These are phyloP conservation scores for Gymnopus androsaceus DNA, from an alignment of 1,284 basidiomycete species.

Conservation along the genomic window DNA sequence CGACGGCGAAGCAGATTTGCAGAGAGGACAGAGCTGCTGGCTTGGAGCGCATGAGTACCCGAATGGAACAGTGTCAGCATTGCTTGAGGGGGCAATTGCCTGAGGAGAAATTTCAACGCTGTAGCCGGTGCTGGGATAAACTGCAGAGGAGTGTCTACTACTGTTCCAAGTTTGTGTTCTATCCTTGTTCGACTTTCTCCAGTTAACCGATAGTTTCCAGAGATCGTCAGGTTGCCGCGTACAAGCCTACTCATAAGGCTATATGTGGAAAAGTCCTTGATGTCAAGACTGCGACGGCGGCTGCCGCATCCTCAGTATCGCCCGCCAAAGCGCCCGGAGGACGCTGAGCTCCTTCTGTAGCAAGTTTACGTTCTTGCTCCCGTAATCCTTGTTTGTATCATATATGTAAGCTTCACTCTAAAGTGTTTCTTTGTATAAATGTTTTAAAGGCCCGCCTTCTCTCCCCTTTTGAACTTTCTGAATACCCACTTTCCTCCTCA, in stretches of 20 bases:
- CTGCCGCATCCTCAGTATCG: too few relatives aligned
- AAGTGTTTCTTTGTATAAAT: too few relatives aligned
- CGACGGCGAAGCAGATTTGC: background rate
- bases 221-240: slow-evolving; percentile 16
- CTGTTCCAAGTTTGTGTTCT: slow-evolving; percentile 16
- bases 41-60: background rate
- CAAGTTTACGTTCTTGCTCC: too few relatives aligned
- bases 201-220: background rate
- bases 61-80: slow-evolving; percentile 1
- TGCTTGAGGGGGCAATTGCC: background rate
- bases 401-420: too few relatives aligned
- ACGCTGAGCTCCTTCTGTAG: too few relatives aligned
- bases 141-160: slow-evolving; percentile 14
- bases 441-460: too few relatives aligned
- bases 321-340: too few relatives aligned
- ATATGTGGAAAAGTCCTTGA: too few relatives aligned
- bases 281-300: background rate
- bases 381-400: too few relatives aligned
- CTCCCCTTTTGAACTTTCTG: too few relatives aligned
- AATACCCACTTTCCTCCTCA: too few relatives aligned
- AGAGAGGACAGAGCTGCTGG: slow-evolving; percentile 3
- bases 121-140: slow-evolving; percentile 7
- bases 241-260: slow-evolving; percentile 15
- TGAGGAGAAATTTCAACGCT: slow-evolving; percentile 11
- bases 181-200: background rate